These are phyloP conservation scores for Anthostomella pinea DNA, from an alignment of 2,329 filamentous ascomycete genomes.

Conservation along the genomic window DNA sequence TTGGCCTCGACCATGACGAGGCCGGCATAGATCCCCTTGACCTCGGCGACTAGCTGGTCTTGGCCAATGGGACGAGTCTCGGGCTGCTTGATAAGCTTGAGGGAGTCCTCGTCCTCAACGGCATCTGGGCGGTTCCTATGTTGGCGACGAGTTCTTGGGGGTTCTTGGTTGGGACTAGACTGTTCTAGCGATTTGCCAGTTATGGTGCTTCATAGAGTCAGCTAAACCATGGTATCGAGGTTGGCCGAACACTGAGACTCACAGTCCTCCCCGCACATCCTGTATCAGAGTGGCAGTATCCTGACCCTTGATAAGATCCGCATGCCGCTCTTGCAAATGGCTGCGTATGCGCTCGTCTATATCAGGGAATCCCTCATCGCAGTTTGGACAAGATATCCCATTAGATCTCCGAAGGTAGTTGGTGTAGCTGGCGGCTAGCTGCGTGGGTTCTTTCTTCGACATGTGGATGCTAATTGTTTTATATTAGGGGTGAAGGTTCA, in stretches of 20 bases:
- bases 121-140: conserved; percentile 14
- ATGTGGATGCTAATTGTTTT: too few relatives aligned
- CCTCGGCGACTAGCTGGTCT: conserved; percentile 73
- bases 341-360: conserved; percentile 15
- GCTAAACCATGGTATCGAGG: conserved; percentile 1
- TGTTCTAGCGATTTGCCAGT: conserved; percentile 26
- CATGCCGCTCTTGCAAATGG: conserved; percentile 12
- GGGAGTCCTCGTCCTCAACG: conserved; percentile 11
- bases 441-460: not conserved
- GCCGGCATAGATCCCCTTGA: conserved; percentile 76
- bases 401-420: conserved; percentile 18
- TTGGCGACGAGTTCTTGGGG: conserved; percentile 4
- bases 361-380: conserved; percentile 9
- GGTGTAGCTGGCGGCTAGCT: conserved; percentile 13
- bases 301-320: conserved; percentile 6
- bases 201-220: conserved; percentile 51
- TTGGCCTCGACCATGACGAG: conserved; percentile 80
- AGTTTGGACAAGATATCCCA: conserved; percentile 12
- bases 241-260: conserved; percentile 2
- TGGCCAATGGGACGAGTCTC: conserved; percentile 62
- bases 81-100: conserved; percentile 25
- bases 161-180: conserved; percentile 13
- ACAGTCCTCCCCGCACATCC: conserved; percentile 14
- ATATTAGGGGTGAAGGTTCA: too few relatives aligned
- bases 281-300: conserved; percentile 10